Conservation (phyloP, 1,284 basidiomycete species). For the Malassezia slooffiae region DNA sequence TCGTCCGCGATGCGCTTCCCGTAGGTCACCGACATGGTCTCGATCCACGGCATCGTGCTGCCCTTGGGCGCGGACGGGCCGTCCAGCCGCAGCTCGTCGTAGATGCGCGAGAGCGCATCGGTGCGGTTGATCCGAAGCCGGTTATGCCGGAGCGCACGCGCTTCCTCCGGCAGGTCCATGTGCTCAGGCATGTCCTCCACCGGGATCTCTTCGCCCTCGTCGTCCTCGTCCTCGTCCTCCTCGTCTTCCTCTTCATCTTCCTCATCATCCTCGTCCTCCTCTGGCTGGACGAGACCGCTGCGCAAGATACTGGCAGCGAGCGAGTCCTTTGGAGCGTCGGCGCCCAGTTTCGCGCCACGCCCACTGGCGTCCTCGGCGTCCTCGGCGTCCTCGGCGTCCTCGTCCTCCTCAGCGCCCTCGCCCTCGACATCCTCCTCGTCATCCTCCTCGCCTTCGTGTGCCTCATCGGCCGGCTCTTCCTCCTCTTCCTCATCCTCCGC, state of each 20-base stretch:
- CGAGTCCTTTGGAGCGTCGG: conserved; percentile 29
- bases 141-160: conserved; percentile 26
- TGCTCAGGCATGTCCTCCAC: conserved; percentile 33
- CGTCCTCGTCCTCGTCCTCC: conserved; percentile 22
- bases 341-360: neutral
- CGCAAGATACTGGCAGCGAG: conserved; percentile 40
- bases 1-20: conserved; percentile 46
- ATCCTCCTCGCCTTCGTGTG: conserved; percentile 7
- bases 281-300: conserved; percentile 26
- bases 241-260: conserved; percentile 22
- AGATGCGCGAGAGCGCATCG: conserved; percentile 29
- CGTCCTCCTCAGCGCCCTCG: conserved; percentile 13
- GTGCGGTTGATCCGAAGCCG: conserved; percentile 42
- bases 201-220: conserved; percentile 17
- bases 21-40: conserved; percentile 36
- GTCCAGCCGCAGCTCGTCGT: conserved; percentile 31
- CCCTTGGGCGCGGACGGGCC: conserved; percentile 17
- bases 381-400: conserved; percentile 11
- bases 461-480: conserved; percentile 17
- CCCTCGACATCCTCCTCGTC: conserved; percentile 13
- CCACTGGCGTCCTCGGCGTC: conserved; percentile 14
- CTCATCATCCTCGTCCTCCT: conserved; percentile 22
- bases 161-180: conserved; percentile 23
- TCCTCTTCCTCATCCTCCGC: conserved; percentile 15
- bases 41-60: conserved; percentile 38